Evolutionary conservation across 768 basidiomycete genomes (phyloP).

Genomic region (Macrocybe gigantea): DNA sequence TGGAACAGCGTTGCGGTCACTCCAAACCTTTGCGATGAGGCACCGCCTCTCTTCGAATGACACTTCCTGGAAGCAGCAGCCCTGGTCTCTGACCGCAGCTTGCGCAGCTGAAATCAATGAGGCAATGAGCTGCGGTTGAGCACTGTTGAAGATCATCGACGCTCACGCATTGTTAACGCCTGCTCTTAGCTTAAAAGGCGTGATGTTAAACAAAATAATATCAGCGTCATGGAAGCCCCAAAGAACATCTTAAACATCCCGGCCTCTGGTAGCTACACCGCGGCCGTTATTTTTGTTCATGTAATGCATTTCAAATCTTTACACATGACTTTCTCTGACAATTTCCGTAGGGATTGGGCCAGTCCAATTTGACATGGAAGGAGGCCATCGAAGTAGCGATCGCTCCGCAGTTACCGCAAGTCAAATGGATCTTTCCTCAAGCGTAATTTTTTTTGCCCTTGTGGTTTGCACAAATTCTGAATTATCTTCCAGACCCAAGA

Average conservation of each 20-base stretch:
- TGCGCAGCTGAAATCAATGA: too few relatives aligned
- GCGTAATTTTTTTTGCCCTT: conserved; percentile 22
- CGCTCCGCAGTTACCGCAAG: conserved; percentile 26
- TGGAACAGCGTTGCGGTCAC: too few relatives aligned
- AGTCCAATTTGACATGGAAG: conserved; percentile 29
- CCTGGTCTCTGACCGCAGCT: too few relatives aligned
- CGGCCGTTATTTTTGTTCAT: conserved; percentile 70
- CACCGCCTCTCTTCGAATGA: too few relatives aligned
- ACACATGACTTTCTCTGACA: background rate
- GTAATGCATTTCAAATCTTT: conserved; percentile 27
- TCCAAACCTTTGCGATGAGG: too few relatives aligned
- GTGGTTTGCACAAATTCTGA: conserved; percentile 1
- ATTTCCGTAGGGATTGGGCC: conserved; percentile 31
- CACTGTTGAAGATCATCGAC: too few relatives aligned
- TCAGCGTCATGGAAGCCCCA: too few relatives aligned
- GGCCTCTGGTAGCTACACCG: conserved; percentile 39
- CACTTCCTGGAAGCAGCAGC: too few relatives aligned
- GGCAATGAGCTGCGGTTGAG: too few relatives aligned
- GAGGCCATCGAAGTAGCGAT: conserved; percentile 25
- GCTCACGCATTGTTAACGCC: too few relatives aligned
- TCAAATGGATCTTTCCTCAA: conserved; percentile 39
- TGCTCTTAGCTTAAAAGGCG: too few relatives aligned
- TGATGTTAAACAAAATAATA: too few relatives aligned
- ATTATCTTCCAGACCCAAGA: conserved; percentile 13
- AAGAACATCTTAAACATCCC: background rate